A percentile compares a stretch with the other conserved stretches of the same genome.
These are phyloP conservation scores for Cladochytrium replicatum DNA, from an alignment of 192 early-diverging fungal genomes.

Conservation along the genomic window DNA sequence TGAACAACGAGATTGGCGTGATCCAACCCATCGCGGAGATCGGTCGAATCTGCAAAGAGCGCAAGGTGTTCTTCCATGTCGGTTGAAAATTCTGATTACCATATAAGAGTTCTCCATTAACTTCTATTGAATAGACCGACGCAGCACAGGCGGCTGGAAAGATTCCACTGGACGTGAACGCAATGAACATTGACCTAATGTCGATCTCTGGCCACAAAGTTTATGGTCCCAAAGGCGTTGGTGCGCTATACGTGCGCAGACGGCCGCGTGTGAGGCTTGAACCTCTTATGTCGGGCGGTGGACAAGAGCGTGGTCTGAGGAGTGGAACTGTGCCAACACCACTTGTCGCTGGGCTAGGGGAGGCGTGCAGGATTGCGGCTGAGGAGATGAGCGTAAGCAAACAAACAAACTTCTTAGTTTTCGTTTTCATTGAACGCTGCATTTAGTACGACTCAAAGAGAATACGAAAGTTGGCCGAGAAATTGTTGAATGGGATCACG, in stretches of 20 bases:
- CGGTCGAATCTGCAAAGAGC: constrained; percentile 72
- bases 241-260: constrained; percentile 85
- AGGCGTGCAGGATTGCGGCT: constrained; percentile 65
- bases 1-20: constrained; percentile 98
- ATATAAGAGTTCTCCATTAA: no score
- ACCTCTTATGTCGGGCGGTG: constrained; percentile 84
- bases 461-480: constrained; percentile 61
- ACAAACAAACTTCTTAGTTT: no score
- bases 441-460: constrained; percentile 71
- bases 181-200: constrained; percentile 90
- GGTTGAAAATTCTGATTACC: background rate
- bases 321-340: constrained; percentile 91
- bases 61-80: constrained; percentile 85
- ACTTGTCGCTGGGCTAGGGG: constrained; percentile 81
- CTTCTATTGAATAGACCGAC: constrained; percentile 75
- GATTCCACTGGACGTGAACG: constrained; percentile 84
- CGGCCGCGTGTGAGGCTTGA: constrained; percentile 88
- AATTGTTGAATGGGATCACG: constrained; percentile 71
- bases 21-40: constrained; percentile 88
- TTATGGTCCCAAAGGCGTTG: constrained; percentile 96
- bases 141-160: constrained; percentile 97
- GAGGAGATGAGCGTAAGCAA: constrained; percentile 78
- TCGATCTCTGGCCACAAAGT: constrained; percentile 95
- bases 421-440: no score
- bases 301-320: constrained; percentile 89